These are phyloP conservation scores for Monilinia fructigena DNA, from an alignment of 2,329 filamentous ascomycete species.

Conservation along the genomic window DNA sequence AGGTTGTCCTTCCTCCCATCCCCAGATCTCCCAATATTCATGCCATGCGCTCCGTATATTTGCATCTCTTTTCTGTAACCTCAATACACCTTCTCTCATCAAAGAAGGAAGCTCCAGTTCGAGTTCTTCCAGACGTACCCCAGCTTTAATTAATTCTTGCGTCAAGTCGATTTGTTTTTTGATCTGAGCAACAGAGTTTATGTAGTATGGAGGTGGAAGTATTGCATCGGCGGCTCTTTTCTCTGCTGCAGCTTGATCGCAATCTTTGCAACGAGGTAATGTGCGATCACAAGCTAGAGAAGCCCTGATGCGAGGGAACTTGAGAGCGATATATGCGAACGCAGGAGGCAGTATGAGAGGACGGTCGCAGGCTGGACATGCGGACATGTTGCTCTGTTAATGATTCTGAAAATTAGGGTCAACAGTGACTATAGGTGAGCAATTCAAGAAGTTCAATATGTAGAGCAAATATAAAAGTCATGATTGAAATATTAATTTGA, in stretches of 20 bases:
- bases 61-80: slow-evolving; percentile 23
- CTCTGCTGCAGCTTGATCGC: slow-evolving; percentile 31
- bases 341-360: slow-evolving; percentile 30
- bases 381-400: slow-evolving; percentile 15
- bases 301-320: slow-evolving; percentile 26
- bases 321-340: slow-evolving; percentile 24
- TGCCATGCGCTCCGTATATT: slow-evolving; percentile 30
- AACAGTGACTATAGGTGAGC: slow-evolving; percentile 4
- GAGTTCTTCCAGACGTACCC: slow-evolving; percentile 28
- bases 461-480: neutral
- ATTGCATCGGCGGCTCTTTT: slow-evolving; percentile 27
- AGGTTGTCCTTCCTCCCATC: slow-evolving; percentile 23
- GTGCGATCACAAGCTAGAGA: slow-evolving; percentile 29
- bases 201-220: slow-evolving; percentile 24
- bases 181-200: slow-evolving; percentile 26
- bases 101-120: slow-evolving; percentile 24
- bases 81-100: slow-evolving; percentile 22
- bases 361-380: slow-evolving; percentile 20
- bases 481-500: neutral
- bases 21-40: slow-evolving; percentile 36
- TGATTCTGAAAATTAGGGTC: neutral
- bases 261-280: slow-evolving; percentile 32
- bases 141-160: slow-evolving; percentile 27
- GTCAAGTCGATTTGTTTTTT: slow-evolving; percentile 28
- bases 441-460: neutral